Evolutionary conservation across 2,329 filamentous ascomycete species (phyloP).

Genomic region (Bertia moriformis): DNA sequence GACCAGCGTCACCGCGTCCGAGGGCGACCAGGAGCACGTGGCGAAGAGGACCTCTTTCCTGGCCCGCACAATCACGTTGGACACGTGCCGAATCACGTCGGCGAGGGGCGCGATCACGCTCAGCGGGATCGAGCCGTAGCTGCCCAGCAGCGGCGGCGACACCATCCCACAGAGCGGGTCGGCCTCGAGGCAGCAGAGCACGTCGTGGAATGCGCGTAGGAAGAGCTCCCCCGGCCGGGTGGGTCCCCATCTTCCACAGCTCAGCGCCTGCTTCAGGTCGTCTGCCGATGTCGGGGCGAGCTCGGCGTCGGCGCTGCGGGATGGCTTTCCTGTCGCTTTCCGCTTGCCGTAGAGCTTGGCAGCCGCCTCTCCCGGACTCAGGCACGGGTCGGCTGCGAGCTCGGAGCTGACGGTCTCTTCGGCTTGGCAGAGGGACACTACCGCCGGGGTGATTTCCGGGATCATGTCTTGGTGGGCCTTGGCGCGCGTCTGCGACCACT

Average conservation of each 20-base stretch:
- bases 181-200: slow-evolving; percentile 36
- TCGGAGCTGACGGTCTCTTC: no score
- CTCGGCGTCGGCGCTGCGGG: no score
- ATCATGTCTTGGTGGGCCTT: no score
- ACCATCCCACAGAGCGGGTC: slow-evolving; percentile 34
- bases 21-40: slow-evolving; percentile 64
- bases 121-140: slow-evolving; percentile 47
- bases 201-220: slow-evolving; percentile 50
- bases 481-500: no score
- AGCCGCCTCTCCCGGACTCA: no score
- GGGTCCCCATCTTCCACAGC: slow-evolving; percentile 55
- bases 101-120: slow-evolving; percentile 56
- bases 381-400: no score
- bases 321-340: no score
- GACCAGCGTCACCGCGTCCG: slow-evolving; percentile 51
- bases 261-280: slow-evolving; percentile 34
- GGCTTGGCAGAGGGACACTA: no score
- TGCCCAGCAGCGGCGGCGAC: slow-evolving; percentile 34
- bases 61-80: slow-evolving; percentile 61
- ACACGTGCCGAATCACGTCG: slow-evolving; percentile 61
- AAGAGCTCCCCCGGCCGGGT: slow-evolving; percentile 54
- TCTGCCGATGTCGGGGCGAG: slow-evolving; percentile 12
- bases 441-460: no score
- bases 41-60: slow-evolving; percentile 60
- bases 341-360: no score